These are phyloP conservation scores for Funneliformis mosseae DNA, from an alignment of 192 early-diverging fungal genomes.

Conservation along the genomic window DNA sequence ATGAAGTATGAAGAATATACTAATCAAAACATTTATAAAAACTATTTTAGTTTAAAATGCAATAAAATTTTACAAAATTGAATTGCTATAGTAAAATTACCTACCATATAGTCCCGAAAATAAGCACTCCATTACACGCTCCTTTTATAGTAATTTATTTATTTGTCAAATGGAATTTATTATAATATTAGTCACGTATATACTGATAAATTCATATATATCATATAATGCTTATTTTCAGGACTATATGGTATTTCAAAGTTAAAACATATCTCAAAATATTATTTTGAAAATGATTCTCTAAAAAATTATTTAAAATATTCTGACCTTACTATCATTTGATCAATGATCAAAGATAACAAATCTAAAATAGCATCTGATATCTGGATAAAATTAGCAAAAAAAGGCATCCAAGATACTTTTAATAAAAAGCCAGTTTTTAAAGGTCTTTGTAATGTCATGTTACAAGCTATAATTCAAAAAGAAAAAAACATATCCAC, in stretches of 20 bases:
- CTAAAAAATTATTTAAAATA: slow-evolving; percentile 6
- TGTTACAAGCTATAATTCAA: not conserved
- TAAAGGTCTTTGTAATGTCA: not conserved
- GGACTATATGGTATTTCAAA: no score
- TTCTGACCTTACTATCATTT: not conserved
- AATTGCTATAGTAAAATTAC: slow-evolving; percentile 23
- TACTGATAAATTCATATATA: no score
- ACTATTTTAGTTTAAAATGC: no score
- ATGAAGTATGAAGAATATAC: no score
- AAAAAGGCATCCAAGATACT: not conserved
- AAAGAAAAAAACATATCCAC: not conserved
- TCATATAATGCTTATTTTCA: no score
- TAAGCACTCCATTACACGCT: no score
- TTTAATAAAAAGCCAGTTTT: not conserved
- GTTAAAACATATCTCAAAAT: not conserved
- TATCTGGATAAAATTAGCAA: not conserved
- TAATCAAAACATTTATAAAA: no score
- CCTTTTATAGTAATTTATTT: no score
- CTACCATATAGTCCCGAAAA: no score
- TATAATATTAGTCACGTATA: no score
- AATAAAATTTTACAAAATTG: no score
- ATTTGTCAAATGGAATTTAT: no score
- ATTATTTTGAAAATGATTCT: not conserved
- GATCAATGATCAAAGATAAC: not conserved
- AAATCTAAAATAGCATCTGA: not conserved